These are phyloP conservation scores for Debaryomyces sp. DNA, from an alignment of 1,139 yeast species.

Conservation along the genomic window DNA sequence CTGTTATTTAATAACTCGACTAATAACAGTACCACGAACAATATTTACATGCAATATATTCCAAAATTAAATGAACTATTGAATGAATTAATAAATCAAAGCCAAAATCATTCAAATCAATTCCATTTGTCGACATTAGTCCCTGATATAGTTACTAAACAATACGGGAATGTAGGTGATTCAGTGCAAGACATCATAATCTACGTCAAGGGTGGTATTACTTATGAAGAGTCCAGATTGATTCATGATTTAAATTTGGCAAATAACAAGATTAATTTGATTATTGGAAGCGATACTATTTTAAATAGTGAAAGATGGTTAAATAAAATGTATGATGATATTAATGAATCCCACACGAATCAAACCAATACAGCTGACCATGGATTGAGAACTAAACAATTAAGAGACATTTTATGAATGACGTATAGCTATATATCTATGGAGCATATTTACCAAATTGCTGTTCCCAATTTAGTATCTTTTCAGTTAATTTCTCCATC, in stretches of 20 bases:
- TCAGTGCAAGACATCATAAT: conserved; percentile 75
- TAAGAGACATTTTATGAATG: conserved; percentile 27
- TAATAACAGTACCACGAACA: conserved; percentile 38
- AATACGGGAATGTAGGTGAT: conserved; percentile 30
- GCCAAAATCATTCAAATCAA: conserved; percentile 13
- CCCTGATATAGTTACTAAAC: conserved; percentile 40
- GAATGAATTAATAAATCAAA: conserved; percentile 22
- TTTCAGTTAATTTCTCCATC: conserved; percentile 72
- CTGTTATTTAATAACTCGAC: conserved; percentile 27
- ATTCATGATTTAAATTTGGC: conserved; percentile 69
- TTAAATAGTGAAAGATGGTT: conserved; percentile 64
- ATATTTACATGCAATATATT: conserved; percentile 65
- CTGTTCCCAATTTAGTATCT: conserved; percentile 77
- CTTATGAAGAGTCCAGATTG: conserved; percentile 88
- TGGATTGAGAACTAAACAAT: conserved; percentile 21
- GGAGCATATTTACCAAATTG: conserved; percentile 62
- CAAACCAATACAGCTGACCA: conserved; percentile 9
- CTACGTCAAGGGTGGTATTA: conserved; percentile 86
- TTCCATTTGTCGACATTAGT: conserved; percentile 38
- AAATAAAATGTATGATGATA: conserved; percentile 27
- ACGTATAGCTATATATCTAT: conserved; percentile 11
- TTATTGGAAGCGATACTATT: conserved; percentile 79
- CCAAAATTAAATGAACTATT: conserved; percentile 66
- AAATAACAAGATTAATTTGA: conserved; percentile 48
- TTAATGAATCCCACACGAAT: conserved; percentile 16